Evolutionary conservation across 495 filamentous ascomycete species (phyloP).

Genomic region (Aspergillus haitiensis): DNA sequence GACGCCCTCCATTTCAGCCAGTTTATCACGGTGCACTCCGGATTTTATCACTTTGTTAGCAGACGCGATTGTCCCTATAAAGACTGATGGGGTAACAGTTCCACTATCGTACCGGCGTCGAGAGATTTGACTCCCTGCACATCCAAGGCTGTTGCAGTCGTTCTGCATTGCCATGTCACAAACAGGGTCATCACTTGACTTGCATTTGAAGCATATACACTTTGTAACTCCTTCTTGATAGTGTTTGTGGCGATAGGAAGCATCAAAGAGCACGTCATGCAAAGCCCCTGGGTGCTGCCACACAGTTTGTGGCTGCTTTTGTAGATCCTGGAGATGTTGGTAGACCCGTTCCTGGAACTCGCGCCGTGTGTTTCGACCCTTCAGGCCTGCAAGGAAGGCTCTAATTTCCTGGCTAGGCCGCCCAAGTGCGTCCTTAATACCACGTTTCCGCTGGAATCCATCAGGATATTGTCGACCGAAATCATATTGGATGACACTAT

Average conservation of each 20-base stretch:
- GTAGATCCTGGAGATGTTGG: slow-evolving; percentile 6
- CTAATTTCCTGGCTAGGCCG: slow-evolving; percentile 32
- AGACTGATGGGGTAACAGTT: slow-evolving; percentile 22
- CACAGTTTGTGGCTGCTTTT: slow-evolving; percentile 5
- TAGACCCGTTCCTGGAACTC: slow-evolving; percentile 16
- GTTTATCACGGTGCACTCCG: slow-evolving; percentile 20
- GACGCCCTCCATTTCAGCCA: slow-evolving; percentile 15
- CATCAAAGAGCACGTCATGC: slow-evolving; percentile 29
- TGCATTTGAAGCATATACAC: too few species aligned
- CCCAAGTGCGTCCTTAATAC: slow-evolving; percentile 28
- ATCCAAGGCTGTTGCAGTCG: neutral
- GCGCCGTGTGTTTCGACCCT: slow-evolving; percentile 15
- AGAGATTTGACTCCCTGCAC: neutral
- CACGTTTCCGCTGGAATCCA: slow-evolving; percentile 28
- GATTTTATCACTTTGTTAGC: slow-evolving; percentile 29
- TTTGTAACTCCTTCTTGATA: neutral
- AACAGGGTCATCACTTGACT: too few species aligned
- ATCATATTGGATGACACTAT: slow-evolving; percentile 37
- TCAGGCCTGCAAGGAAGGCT: slow-evolving; percentile 24
- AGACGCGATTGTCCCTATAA: slow-evolving; percentile 31
- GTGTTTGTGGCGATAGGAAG: slow-evolving; percentile 36
- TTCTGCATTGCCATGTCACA: neutral
- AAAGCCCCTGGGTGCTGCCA: slow-evolving; percentile 21
- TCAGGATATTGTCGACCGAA: slow-evolving; percentile 34
- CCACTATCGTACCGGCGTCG: neutral